Evolutionary conservation across 2,329 filamentous ascomycete species (phyloP).

Genomic region (Nothophoma quercina): DNA sequence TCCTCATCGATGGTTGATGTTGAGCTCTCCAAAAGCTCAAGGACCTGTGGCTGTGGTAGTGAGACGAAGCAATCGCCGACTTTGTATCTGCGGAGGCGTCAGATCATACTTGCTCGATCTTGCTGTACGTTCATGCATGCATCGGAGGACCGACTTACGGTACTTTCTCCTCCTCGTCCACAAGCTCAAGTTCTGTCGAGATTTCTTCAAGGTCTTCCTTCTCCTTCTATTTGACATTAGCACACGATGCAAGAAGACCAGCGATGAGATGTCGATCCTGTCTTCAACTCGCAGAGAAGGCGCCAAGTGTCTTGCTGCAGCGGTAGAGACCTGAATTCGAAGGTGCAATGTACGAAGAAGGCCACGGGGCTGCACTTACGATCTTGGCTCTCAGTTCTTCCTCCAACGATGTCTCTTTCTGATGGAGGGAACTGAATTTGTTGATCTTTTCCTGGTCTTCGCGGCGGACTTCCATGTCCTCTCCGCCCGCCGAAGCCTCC

Average conservation of each 20-base stretch:
- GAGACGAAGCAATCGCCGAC: slow-evolving; percentile 96
- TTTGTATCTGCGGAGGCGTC: slow-evolving; percentile 74
- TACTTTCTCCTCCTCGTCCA: slow-evolving; percentile 92
- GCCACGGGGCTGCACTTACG: slow-evolving; percentile 58
- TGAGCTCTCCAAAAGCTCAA: slow-evolving; percentile 79
- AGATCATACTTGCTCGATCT: neutral
- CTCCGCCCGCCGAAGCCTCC: slow-evolving; percentile 66
- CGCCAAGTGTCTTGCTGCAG: neutral
- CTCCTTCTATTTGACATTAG: slow-evolving; percentile 73
- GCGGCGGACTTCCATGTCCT: slow-evolving; percentile 91
- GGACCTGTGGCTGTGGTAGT: slow-evolving; percentile 81
- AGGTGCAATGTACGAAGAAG: too few relatives aligned
- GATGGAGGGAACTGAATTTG: slow-evolving; percentile 92
- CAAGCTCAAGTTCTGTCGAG: slow-evolving; percentile 87
- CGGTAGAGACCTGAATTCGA: neutral
- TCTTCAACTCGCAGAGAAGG: neutral
- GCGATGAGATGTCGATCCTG: too few relatives aligned
- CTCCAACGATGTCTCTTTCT: slow-evolving; percentile 79
- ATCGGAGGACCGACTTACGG: slow-evolving; percentile 76
- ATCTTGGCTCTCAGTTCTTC: slow-evolving; percentile 82
- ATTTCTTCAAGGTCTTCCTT: slow-evolving; percentile 98
- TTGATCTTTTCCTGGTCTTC: slow-evolving; percentile 99
- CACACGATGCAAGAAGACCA: too few relatives aligned
- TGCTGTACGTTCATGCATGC: neutral
- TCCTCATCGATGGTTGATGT: slow-evolving; percentile 79